phyloP scores from a whole-genome alignment of 2,329 filamentous ascomycete species.

The Apiospora marii region DNA sequence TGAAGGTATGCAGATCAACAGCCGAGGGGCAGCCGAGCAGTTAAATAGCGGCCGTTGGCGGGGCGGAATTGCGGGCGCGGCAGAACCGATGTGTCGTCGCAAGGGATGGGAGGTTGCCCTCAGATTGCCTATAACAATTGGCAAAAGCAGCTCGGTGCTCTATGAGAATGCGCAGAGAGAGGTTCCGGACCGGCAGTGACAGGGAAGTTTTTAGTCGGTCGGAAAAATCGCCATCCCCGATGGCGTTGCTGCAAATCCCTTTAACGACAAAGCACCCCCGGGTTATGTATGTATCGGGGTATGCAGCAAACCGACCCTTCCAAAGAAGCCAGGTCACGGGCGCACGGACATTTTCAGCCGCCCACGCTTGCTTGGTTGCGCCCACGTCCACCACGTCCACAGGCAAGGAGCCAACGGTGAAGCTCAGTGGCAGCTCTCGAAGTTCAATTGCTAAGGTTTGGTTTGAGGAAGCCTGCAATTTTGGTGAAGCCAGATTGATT shows the following conservation, averaged over 20 bases:
- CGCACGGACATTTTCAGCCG: slow-evolving; percentile 8
- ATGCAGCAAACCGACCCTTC: background rate
- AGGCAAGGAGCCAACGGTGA: background rate
- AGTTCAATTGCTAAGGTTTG: background rate
- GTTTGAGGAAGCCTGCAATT: background rate
- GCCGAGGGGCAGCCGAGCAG: background rate
- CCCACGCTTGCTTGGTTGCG: background rate
- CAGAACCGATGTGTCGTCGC: background rate
- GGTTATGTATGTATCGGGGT: background rate
- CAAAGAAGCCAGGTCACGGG: background rate
- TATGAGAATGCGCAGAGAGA: background rate
- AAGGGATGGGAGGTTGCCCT: slow-evolving; percentile 15
- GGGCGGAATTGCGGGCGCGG: background rate
- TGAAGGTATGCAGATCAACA: slow-evolving; percentile 8
- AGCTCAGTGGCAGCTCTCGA: background rate
- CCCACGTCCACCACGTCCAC: background rate
- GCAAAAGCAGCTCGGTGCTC: background rate
- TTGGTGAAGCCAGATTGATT: slow-evolving; percentile 18
- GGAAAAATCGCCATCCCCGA: slow-evolving; percentile 21
- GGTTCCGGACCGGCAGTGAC: slow-evolving; percentile 3
- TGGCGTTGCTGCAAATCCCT: background rate
- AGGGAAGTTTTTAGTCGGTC: slow-evolving; percentile 24
- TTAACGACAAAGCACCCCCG: background rate
- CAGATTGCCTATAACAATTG: background rate
- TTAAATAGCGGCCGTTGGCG: background rate